Evolutionary conservation across 768 basidiomycete species (phyloP).

Genomic region (Tulasnella sp.): DNA sequence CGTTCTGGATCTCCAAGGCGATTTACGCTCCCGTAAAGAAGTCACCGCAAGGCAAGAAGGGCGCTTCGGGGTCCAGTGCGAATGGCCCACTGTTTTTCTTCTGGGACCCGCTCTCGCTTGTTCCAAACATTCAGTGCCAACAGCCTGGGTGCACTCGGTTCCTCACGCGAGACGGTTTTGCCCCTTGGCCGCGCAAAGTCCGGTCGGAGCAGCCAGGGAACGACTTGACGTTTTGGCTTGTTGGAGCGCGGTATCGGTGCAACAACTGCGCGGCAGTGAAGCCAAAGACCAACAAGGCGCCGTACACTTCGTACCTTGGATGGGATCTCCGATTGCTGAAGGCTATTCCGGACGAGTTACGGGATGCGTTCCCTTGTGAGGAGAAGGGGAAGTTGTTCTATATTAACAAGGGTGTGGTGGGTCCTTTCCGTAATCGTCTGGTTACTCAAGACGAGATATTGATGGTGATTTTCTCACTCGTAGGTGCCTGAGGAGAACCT

Average conservation of each 20-base stretch:
- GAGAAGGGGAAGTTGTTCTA: neutral
- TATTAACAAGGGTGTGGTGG: neutral
- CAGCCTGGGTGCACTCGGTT: neutral
- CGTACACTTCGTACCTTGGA: neutral
- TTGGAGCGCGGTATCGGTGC: neutral
- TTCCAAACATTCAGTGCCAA: neutral
- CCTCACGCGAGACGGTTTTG: neutral
- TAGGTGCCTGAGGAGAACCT: neutral
- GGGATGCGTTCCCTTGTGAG: neutral
- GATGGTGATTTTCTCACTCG: neutral
- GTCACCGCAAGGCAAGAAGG: neutral
- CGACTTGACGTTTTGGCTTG: neutral
- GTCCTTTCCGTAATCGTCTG: too few relatives aligned
- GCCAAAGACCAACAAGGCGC: neutral
- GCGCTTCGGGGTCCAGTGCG: neutral
- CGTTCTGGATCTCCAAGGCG: constrained; percentile 9
- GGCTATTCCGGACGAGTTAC: neutral
- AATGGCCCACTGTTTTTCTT: constrained; percentile 7
- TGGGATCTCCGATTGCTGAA: neutral
- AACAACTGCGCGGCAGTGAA: neutral
- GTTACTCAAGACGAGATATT: neutral
- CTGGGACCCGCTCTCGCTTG: constrained; percentile 7
- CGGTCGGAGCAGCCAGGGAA: neutral
- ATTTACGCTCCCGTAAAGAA: neutral
- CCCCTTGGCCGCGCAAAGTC: neutral